A percentile compares a stretch with the other conserved stretches of the same genome.
These are phyloP conservation scores for Remersonia thermophila DNA, from an alignment of 2,329 filamentous ascomycete species.

Conservation along the genomic window DNA sequence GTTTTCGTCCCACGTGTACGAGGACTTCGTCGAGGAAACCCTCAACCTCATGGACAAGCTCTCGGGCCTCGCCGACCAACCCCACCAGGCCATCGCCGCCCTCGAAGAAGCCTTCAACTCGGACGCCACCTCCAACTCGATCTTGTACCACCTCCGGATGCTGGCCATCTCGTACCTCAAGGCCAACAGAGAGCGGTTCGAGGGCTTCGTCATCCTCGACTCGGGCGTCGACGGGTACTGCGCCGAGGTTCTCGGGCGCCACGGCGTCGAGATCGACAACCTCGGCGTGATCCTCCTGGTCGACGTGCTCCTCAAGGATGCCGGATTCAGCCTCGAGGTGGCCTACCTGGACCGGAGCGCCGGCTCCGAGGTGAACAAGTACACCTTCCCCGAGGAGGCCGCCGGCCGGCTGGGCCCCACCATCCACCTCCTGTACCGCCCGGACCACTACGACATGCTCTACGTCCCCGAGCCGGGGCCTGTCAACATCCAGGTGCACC, in stretches of 20 bases:
- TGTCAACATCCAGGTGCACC: conserved; percentile 39
- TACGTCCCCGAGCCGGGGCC: conserved; percentile 39
- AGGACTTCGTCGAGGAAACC: conserved; percentile 74
- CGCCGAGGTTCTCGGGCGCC: conserved; percentile 55
- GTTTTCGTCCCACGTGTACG: conserved; percentile 56
- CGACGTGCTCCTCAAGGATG: conserved; percentile 67
- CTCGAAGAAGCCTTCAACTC: conserved; percentile 66
- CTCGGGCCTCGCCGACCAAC: conserved; percentile 44
- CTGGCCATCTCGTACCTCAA: conserved; percentile 79
- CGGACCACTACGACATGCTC: conserved; percentile 85
- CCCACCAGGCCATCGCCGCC: conserved; percentile 39
- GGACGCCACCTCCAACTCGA: conserved; percentile 49
- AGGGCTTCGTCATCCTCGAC: conserved; percentile 56
- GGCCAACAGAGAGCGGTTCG: conserved; percentile 55
- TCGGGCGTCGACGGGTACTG: conserved; percentile 55
- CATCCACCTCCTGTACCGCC: conserved; percentile 53
- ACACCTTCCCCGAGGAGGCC: conserved; percentile 48
- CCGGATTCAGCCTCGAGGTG: conserved; percentile 71
- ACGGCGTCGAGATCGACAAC: conserved; percentile 78
- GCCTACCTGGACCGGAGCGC: conserved; percentile 81
- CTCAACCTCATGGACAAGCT: conserved; percentile 55
- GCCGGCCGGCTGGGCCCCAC: conserved; percentile 37
- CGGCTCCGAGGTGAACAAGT: conserved; percentile 62
- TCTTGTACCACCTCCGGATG: conserved; percentile 77
- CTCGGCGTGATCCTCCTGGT: conserved; percentile 69